Conservation (phyloP, 371 early-diverging fungal genomes). For the Mucor lusitanicus region DNA sequence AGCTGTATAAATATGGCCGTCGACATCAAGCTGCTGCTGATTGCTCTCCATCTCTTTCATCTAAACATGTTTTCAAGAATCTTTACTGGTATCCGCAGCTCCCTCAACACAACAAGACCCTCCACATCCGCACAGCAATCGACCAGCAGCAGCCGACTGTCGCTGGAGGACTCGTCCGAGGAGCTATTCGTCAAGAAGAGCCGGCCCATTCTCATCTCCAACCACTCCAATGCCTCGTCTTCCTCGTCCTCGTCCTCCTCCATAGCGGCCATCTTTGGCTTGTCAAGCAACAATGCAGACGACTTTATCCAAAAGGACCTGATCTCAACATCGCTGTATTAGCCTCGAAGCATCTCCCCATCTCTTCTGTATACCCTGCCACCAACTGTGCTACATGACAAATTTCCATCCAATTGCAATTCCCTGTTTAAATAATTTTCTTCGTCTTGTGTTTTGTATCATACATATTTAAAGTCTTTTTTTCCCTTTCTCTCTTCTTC, state of each 20-base stretch:
- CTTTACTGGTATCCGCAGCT: slow-evolving; percentile 13
- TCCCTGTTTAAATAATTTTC: slow-evolving; percentile 5
- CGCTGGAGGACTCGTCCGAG: slow-evolving; percentile 23
- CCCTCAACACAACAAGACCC: slow-evolving; percentile 1
- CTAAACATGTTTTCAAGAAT: slow-evolving; percentile 27
- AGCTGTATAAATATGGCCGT: background rate
- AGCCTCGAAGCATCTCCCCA: slow-evolving; percentile 23
- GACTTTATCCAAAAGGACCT: slow-evolving; percentile 44
- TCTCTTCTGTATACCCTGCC: background rate
- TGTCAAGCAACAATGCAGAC: slow-evolving; percentile 33
- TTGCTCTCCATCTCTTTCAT: background rate
- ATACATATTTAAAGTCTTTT: background rate
- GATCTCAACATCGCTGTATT: slow-evolving; percentile 24
- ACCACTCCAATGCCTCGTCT: background rate
- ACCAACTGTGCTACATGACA: slow-evolving; percentile 4
- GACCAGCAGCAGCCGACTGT: slow-evolving; percentile 7
- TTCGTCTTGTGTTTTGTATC: background rate
- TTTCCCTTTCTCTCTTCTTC: slow-evolving; percentile 4
- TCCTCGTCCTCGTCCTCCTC: background rate
- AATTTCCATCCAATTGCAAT: slow-evolving; percentile 10
- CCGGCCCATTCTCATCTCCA: background rate
- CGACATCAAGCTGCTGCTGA: background rate
- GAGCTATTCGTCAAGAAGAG: slow-evolving; percentile 14
- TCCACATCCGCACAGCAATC: slow-evolving; percentile 7
- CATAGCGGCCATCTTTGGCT: slow-evolving; percentile 19